Conservation (phyloP, 345 rosid genomes). For the Melaleuca quinquenervia region DNA sequence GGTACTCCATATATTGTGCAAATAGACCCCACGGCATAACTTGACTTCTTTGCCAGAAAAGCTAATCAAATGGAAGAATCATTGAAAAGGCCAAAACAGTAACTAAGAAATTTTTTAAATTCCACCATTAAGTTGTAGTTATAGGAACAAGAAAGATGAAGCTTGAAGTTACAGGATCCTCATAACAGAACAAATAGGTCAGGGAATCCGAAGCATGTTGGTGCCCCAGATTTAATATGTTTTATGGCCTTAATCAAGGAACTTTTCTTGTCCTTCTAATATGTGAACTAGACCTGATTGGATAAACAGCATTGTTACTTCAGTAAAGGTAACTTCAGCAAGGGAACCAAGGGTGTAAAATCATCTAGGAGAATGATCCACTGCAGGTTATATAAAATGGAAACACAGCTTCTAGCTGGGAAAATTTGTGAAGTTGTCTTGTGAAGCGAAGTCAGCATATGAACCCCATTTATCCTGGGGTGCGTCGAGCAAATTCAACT, state of each 20-base stretch:
- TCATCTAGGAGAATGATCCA: not conserved
- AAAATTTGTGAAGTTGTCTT: not conserved
- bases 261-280: not conserved
- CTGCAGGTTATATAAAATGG: not conserved
- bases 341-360: not conserved
- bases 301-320: not conserved
- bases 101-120: not conserved
- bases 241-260: not conserved
- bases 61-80: not conserved
- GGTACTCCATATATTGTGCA: not conserved
- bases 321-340: not conserved
- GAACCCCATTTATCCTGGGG: not conserved
- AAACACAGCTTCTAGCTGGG: not conserved
- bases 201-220: fast-evolving
- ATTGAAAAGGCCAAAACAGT: not conserved
- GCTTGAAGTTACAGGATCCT: not conserved
- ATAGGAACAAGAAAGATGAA: not conserved
- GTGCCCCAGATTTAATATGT: not conserved
- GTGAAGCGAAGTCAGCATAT: not conserved
- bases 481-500: not conserved
- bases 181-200: not conserved
- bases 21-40: not conserved
- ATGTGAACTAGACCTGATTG: not conserved
- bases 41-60: not conserved
- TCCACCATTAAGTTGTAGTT: not conserved